Conservation (phyloP, 331 rosid genomes). For the Quercus tomentella region DNA sequence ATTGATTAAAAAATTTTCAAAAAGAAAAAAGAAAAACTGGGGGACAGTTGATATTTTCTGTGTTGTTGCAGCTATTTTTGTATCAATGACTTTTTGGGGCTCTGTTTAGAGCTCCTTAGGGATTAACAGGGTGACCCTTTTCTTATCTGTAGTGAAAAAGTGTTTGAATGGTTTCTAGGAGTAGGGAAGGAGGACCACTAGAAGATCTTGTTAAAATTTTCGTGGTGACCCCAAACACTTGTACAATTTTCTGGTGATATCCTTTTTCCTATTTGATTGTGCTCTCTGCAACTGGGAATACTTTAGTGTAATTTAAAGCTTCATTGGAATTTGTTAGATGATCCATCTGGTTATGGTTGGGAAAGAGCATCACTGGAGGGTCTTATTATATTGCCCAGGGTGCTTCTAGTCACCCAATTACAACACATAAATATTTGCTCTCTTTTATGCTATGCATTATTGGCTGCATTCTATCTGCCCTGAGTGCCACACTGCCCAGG, state of each 20-base stretch:
- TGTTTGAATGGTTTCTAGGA: neutral
- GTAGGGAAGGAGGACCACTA: too few relatives aligned
- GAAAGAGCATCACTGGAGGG: too few relatives aligned
- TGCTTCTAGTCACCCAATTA: neutral
- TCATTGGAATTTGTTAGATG: too few relatives aligned
- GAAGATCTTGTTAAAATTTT: too few relatives aligned
- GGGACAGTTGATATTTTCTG: neutral
- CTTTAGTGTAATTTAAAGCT: too few relatives aligned
- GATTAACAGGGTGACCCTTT: neutral
- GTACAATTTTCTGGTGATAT: too few relatives aligned
- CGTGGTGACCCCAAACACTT: too few relatives aligned
- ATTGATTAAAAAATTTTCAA: neutral
- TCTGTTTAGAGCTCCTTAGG: neutral
- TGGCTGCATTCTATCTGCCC: neutral
- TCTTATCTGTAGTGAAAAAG: neutral
- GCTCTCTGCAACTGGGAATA: too few relatives aligned
- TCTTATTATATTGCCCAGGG: neutral
- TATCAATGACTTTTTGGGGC: neutral
- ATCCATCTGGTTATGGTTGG: too few relatives aligned
- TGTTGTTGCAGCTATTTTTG: neutral
- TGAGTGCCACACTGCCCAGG: neutral
- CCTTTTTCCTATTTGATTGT: too few relatives aligned
- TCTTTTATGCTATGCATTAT: neutral
- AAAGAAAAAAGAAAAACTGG: neutral
- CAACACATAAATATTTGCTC: neutral